Evolutionary conservation across 108 stramenopile species (phyloP).

Genomic region (Cyclostephanos tholiformis): DNA sequence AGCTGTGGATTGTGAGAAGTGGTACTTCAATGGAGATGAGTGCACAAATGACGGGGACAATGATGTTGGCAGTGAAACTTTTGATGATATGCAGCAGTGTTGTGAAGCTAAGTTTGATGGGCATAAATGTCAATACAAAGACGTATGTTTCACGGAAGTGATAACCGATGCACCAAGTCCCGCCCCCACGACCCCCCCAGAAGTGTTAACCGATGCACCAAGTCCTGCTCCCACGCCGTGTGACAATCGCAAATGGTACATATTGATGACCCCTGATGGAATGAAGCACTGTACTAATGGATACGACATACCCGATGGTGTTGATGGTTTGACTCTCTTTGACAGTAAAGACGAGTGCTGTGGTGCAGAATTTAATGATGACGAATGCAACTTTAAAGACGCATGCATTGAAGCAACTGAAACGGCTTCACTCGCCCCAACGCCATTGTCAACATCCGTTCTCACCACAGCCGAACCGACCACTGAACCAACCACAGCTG

Average conservation of each 20-base stretch:
- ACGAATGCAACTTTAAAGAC: background rate
- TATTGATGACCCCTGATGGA: background rate
- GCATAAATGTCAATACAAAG: background rate
- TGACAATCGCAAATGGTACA: slow-evolving; percentile 14
- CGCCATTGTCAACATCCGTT: background rate
- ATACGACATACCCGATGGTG: slow-evolving; percentile 7
- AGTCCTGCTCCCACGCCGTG: slow-evolving; percentile 9
- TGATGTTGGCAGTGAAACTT: background rate
- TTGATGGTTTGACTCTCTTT: slow-evolving; percentile 2
- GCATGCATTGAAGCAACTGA: background rate
- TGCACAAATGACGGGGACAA: slow-evolving; percentile 5
- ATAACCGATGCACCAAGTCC: background rate
- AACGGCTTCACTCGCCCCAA: background rate
- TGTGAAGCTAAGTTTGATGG: background rate
- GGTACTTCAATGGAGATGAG: slow-evolving; percentile 9
- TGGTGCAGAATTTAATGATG: slow-evolving; percentile 1
- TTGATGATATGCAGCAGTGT: background rate
- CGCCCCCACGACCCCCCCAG: background rate
- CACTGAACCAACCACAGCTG: slow-evolving; percentile 1
- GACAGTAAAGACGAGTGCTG: background rate
- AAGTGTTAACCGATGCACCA: background rate
- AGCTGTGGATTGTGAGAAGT: background rate
- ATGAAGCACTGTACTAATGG: slow-evolving; percentile 5
- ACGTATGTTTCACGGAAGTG: background rate
- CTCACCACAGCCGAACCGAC: background rate